Conservation (phyloP, 768 basidiomycete species). For the Coprinellus micaceus region DNA sequence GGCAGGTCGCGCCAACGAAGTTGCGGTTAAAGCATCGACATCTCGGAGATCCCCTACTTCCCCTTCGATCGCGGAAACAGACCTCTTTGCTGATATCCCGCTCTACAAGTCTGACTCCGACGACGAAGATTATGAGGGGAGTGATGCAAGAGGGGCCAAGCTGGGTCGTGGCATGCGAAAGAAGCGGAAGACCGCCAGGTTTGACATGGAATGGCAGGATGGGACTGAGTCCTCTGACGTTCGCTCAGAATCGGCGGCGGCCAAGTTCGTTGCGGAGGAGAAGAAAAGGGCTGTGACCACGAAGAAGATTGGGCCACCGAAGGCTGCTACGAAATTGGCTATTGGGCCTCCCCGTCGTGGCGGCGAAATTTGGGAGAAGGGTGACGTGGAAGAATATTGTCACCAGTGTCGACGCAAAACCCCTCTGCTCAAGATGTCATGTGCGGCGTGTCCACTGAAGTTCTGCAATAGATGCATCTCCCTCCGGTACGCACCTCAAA, state of each 20-base stretch:
- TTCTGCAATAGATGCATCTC: constrained; percentile 5
- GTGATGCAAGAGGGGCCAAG: background rate
- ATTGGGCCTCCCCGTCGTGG: background rate
- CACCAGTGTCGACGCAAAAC: constrained; percentile 6
- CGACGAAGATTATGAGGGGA: constrained; percentile 1
- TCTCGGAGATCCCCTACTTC: too few relatives aligned
- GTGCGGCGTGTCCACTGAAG: background rate
- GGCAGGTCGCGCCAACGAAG: too few relatives aligned
- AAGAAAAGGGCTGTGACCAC: background rate
- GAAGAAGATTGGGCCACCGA: background rate
- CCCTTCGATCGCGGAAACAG: background rate
- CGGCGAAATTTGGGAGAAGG: background rate
- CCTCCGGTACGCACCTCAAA: background rate
- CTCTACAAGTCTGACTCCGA: background rate
- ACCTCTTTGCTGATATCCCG: background rate
- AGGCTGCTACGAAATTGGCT: background rate
- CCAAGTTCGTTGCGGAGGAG: background rate
- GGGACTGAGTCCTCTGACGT: too few relatives aligned
- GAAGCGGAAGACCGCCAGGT: background rate
- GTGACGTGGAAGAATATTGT: background rate
- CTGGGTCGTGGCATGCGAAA: background rate
- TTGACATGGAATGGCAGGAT: too few relatives aligned
- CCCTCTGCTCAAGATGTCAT: constrained; percentile 2
- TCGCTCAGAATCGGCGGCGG: too few relatives aligned
- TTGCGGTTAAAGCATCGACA: too few relatives aligned